Conservation (phyloP, 306 rosid species). For the Sindora glabra region DNA sequence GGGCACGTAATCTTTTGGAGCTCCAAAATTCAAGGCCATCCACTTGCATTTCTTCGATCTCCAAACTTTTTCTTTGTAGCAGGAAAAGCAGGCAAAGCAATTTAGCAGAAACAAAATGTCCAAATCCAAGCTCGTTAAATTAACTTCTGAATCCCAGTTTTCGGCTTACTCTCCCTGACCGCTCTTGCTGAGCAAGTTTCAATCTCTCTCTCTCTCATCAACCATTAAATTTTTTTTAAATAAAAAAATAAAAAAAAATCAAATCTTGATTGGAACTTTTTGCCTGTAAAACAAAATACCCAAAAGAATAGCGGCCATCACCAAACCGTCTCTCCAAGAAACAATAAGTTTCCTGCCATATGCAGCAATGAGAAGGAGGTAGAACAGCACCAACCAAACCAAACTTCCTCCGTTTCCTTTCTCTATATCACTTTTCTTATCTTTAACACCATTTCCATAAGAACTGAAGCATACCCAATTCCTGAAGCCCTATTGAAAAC, state of each 20-base stretch:
- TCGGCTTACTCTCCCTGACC: no score
- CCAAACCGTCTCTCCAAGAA: conserved; percentile 59
- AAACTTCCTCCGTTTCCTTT: not conserved
- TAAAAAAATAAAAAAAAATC: no score
- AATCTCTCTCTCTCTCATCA: not conserved
- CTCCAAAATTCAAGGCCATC: conserved; percentile 31
- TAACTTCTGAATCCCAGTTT: not conserved
- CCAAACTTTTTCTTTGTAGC: conserved; percentile 8
- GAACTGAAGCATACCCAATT: not conserved
- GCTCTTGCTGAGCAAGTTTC: no score
- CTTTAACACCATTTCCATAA: conserved; percentile 19
- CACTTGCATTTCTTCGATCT: not conserved
- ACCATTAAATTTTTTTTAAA: not conserved
- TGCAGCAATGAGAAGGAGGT: conserved; percentile 7
- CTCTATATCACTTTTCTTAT: conserved; percentile 20
- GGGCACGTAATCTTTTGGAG: conserved; percentile 5
- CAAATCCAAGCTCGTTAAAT: conserved; percentile 10
- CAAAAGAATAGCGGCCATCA: conserved; percentile 25
- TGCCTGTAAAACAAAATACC: conserved; percentile 23
- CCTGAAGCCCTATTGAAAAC: conserved; percentile 23
- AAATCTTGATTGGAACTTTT: conserved; percentile 10
- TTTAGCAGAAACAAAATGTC: not conserved
- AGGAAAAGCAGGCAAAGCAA: no score
- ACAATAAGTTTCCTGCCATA: conserved; percentile 59
- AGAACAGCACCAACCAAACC: not conserved